Evolutionary conservation across 2,329 filamentous ascomycete genomes (phyloP), one percentile per base, ranked within the genome.

Genomic region (Periglandula ipomoeae): DNA sequence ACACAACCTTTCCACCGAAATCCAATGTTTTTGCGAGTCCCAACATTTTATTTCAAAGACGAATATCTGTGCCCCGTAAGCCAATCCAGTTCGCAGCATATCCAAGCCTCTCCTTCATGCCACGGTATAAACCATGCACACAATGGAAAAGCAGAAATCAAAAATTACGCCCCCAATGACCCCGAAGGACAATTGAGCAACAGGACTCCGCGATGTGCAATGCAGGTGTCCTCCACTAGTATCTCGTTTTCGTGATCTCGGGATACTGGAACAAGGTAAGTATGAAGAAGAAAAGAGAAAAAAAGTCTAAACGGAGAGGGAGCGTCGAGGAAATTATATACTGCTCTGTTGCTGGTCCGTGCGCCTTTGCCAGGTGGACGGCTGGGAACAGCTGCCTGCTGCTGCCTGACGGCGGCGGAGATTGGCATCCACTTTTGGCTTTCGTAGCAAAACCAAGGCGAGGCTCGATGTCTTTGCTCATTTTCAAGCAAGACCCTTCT

Each of bases 191-290:
- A 74, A 72, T 73, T 65, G 67, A 73, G 65, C 55, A 61, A 65
- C 64, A 65, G 59, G 65, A 70, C 70, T 65, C 71, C 72, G 67
- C 71, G 70, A 61, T 71, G 72, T 76, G 71, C 71, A 72, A 74
- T 75, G 71, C 71, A 75, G 71, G 70, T 65, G 64, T 65, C 62
- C 68, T 66, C 57, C 58, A 60, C 67, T 72, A 66, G 62, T 57
- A 56, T 50, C 58, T 58, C 60, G 63, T 55, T 59, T 68, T 70
- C 68, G 54, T 74, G 72, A 75, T 61, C 71, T 59, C 60, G 62
- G 59, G 54, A 56, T 52, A 57, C 59, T 65, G 61, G 61, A 64
- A 66, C 64, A 74, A 75, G 70, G 70, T 73, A 75, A 74, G 72
- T 74, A 74, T 75, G 67, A 70, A 66, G 64, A 69, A 62, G 55